Evolutionary conservation across 192 early-diverging fungal species (phyloP), one percentile per base, ranked within the genome.

Genomic region (Entomortierella lignicola): DNA sequence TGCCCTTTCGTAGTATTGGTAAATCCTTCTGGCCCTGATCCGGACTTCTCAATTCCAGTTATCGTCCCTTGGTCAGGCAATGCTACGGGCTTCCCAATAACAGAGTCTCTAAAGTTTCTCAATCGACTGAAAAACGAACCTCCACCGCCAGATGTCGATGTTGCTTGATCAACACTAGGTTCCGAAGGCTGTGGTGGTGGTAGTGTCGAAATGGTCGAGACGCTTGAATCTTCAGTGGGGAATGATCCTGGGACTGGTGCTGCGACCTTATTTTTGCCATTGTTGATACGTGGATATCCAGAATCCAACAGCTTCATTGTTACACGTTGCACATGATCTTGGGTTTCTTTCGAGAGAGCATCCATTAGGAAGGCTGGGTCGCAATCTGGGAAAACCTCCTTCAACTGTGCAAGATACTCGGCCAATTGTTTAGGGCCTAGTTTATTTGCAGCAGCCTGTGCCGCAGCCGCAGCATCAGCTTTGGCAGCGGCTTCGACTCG

Each of bases 381-480:
- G 32, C 87, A 90, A 62, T 93, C 87, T 0, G 92, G 87, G 83
- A 93, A 95, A 32, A 93, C 83, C 5, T 81, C 69, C 27, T 71
- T 82, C 18, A 91, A 77, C 53, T 84, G 61, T 4, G 71, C 67
- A 2, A 77, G 59, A 37, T 81, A 83, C 12, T 67, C 54, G 59
- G 71, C 55, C 47, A 48, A 47, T 69, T 66, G 29, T 44, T 61
- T 55, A 23, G 62, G 43, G 32, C 67, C 53, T 39, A 55, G 12
- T 50, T 20, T 37, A 37, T 37, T 37, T 1, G 68, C 55, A 7
- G 68, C 61, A 21, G 62, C 73, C 58, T 72, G 69, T n/a, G 63
- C 53, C 27, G 58, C 54, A 1, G 72, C 68, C 0, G 70, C 53
- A 31, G 69, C 66, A 27, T 69, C 58, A 5, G 67, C 73, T 53